These are phyloP conservation scores for Pisolithus albus DNA, from an alignment of 768 basidiomycete genomes.

Conservation along the genomic window DNA sequence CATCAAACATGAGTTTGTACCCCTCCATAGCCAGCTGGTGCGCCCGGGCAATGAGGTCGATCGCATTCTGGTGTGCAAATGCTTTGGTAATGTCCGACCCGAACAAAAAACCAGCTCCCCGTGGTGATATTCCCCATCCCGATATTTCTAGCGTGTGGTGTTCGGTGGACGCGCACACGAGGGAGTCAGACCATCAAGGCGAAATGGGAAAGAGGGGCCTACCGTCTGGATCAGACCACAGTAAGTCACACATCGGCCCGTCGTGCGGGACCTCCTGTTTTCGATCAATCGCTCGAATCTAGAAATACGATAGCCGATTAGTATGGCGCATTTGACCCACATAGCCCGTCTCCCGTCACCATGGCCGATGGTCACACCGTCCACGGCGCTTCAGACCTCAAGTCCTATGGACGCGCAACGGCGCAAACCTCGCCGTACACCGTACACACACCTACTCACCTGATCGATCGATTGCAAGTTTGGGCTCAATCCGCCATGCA, in stretches of 20 bases:
- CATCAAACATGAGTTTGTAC: constrained; percentile 95
- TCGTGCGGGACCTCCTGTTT: constrained; percentile 99
- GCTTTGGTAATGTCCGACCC: constrained; percentile 85
- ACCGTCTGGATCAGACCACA: constrained; percentile 99
- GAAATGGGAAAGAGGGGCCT: constrained; percentile 15
- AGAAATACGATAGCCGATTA: constrained; percentile 6
- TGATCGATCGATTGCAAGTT: constrained; percentile 83
- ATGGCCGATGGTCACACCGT: too few relatives aligned
- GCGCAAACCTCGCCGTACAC: constrained; percentile 1
- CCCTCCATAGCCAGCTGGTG: constrained; percentile 99
- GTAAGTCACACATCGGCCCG: constrained; percentile 95
- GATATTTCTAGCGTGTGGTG: constrained; percentile 54
- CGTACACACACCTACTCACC: constrained; percentile 38
- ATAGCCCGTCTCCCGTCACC: background rate
- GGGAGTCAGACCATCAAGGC: background rate
- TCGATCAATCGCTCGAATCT: constrained; percentile 92
- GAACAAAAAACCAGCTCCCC: constrained; percentile 94
- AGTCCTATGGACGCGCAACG: too few relatives aligned
- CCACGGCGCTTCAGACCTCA: too few relatives aligned
- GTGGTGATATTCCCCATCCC: constrained; percentile 96
- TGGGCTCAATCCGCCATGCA: constrained; percentile 94
- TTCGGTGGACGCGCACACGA: background rate
- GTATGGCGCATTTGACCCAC: background rate
- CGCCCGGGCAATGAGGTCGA: constrained; percentile 93
- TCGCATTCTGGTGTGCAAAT: constrained; percentile 86